Conservation (phyloP, 2,329 filamentous ascomycete species). For the Cladosporium sp. region DNA sequence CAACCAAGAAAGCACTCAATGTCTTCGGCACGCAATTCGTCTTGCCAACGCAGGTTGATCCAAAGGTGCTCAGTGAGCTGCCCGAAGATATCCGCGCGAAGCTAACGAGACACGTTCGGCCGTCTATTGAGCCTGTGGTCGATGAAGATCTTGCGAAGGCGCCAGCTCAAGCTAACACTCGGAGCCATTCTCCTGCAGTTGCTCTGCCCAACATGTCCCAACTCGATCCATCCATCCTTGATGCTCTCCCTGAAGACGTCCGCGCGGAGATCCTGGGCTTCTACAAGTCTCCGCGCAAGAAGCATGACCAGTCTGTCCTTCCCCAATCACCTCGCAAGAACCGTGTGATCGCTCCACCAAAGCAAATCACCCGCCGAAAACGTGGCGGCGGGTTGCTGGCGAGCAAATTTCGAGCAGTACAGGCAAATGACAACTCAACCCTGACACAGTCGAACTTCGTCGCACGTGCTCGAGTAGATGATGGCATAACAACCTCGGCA, state of each 20-base stretch:
- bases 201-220: slow-evolving; percentile 64
- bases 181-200: slow-evolving; percentile 28
- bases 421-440: slow-evolving; percentile 51
- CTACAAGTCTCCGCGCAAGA: slow-evolving; percentile 48
- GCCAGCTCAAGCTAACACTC: slow-evolving; percentile 11
- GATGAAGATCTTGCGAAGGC: slow-evolving; percentile 1
- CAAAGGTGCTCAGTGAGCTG: slow-evolving; percentile 74
- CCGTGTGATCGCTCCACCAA: slow-evolving; percentile 46
- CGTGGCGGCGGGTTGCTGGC: slow-evolving; percentile 48
- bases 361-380: slow-evolving; percentile 66
- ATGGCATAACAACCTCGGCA: slow-evolving; percentile 18
- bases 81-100: slow-evolving; percentile 77
- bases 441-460: slow-evolving; percentile 73
- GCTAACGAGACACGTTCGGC: slow-evolving; percentile 57
- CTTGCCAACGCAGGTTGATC: slow-evolving; percentile 77
- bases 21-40: slow-evolving; percentile 87
- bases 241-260: slow-evolving; percentile 78
- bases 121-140: slow-evolving; percentile 8
- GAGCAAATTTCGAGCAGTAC: slow-evolving; percentile 39
- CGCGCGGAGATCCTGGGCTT: slow-evolving; percentile 76
- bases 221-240: slow-evolving; percentile 78
- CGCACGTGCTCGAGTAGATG: slow-evolving; percentile 21
- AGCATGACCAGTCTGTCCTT: slow-evolving; percentile 32
- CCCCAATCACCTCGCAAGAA: slow-evolving; percentile 54
- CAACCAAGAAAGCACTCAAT: slow-evolving; percentile 66